Percentiles rank a stretch among this genome's conserved stretches.
phyloP scores from a whole-genome alignment of 78 protist genomes.

The Pelomyxa schiedti region DNA sequence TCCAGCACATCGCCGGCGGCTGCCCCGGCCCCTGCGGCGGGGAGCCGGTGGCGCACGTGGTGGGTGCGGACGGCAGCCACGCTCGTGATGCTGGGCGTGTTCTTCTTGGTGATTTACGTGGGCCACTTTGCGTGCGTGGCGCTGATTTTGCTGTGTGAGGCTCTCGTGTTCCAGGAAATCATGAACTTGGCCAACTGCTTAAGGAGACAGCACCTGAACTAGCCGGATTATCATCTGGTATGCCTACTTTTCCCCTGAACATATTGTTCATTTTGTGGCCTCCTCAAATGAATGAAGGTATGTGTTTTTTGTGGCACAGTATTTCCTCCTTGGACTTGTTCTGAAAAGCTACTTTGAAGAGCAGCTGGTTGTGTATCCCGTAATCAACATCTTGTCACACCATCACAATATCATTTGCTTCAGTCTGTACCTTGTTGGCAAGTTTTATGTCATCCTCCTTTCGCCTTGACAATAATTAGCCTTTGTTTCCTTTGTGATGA shows the following conservation, averaged over 20 bases:
- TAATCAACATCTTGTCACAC: not conserved
- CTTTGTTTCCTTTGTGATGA: constrained; percentile 54
- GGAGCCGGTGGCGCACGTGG: not conserved
- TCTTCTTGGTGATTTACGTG: not conserved
- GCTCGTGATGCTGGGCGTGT: not conserved
- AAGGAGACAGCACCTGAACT: no score
- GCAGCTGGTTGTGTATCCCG: not conserved
- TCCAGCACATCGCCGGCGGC: not conserved
- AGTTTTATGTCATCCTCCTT: no score
- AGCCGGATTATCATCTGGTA: no score
- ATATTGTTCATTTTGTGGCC: no score
- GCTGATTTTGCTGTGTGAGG: not conserved
- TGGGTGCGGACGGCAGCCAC: not conserved
- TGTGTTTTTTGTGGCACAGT: no score
- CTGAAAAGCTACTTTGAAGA: not conserved
- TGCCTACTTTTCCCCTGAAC: no score
- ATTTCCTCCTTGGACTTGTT: no score
- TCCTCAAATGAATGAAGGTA: no score
- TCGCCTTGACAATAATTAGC: constrained; percentile 1
- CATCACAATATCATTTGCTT: not conserved
- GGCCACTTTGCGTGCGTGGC: not conserved
- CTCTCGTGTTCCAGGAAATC: not conserved
- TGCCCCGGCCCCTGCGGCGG: not conserved
- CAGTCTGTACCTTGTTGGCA: not conserved
- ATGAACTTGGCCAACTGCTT: not conserved